phyloP scores from a whole-genome alignment of 1,139 yeast species.

The Ogataea hybrid region DNA sequence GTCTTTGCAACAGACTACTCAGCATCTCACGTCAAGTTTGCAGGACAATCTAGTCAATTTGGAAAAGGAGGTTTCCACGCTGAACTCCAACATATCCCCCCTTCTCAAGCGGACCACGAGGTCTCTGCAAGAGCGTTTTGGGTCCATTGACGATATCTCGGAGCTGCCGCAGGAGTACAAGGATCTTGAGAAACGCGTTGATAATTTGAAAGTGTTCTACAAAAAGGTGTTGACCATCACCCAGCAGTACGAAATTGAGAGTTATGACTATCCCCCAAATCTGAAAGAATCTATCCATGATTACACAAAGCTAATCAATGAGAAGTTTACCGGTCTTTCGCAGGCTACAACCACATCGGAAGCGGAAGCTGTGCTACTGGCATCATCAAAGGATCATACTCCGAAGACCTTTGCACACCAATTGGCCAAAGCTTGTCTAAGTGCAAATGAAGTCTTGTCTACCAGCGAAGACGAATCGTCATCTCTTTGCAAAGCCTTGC shows the following conservation, averaged over 20 bases:
- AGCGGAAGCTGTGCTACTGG: constrained; percentile 49
- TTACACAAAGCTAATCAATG: constrained; percentile 55
- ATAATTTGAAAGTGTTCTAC: constrained; percentile 56
- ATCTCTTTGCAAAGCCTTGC: constrained; percentile 53
- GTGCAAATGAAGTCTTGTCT: constrained; percentile 34
- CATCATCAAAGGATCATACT: constrained; percentile 30
- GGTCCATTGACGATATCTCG: constrained; percentile 64
- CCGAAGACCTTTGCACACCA: constrained; percentile 55
- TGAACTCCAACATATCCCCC: constrained; percentile 39
- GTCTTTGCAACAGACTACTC: constrained; percentile 34
- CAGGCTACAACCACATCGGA: constrained; percentile 64
- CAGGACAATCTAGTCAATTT: constrained; percentile 38
- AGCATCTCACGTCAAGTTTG: constrained; percentile 44
- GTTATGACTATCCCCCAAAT: constrained; percentile 76
- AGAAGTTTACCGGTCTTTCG: constrained; percentile 56
- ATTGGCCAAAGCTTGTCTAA: constrained; percentile 43
- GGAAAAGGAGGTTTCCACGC: constrained; percentile 34
- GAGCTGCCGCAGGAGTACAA: constrained; percentile 74
- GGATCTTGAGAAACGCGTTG: constrained; percentile 64
- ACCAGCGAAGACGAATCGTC: constrained; percentile 36
- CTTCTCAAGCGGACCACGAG: constrained; percentile 59
- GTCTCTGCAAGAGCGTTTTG: constrained; percentile 67
- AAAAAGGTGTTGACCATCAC: constrained; percentile 59
- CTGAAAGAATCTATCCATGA: constrained; percentile 56
- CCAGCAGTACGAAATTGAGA: constrained; percentile 61